Conservation (phyloP, 495 filamentous ascomycete species). For the Penicillium atrosanguineum region DNA sequence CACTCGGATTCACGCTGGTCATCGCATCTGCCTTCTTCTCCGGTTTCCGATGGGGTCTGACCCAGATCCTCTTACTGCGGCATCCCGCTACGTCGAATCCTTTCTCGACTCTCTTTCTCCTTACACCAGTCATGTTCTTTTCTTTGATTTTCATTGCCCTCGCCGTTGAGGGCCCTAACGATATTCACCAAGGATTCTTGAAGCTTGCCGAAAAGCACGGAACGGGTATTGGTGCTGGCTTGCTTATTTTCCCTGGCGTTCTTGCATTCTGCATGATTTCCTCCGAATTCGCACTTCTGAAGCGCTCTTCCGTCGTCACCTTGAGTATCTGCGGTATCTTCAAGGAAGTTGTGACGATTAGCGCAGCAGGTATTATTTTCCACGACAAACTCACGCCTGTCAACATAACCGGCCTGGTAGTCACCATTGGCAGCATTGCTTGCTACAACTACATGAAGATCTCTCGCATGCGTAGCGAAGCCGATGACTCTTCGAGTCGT, state of each 20-base stretch:
- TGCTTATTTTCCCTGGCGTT: conserved; percentile 84
- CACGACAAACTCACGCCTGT: conserved; percentile 84
- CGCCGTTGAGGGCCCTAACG: conserved; percentile 75
- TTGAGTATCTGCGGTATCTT: conserved; percentile 97
- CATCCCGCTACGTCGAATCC: conserved; percentile 96
- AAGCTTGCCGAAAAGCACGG: conserved; percentile 66
- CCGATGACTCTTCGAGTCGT: conserved; percentile 35
- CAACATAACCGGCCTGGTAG: conserved; percentile 82
- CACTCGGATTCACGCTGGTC: conserved; percentile 85
- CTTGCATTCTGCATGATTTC: conserved; percentile 97
- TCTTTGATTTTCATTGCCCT: conserved; percentile 77
- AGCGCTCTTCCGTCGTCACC: conserved; percentile 94
- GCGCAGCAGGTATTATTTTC: conserved; percentile 83
- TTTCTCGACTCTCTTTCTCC: conserved; percentile 94
- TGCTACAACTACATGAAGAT: conserved; percentile 97
- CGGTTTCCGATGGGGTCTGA: conserved; percentile 95
- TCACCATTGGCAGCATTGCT: conserved; percentile 83
- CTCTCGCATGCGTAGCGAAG: conserved; percentile 77
- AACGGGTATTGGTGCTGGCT: conserved; percentile 45
- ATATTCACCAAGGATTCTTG: conserved; percentile 60
- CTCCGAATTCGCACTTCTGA: conserved; percentile 90
- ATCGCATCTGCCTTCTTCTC: conserved; percentile 93
- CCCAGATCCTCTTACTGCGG: conserved; percentile 90
- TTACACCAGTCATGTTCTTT: conserved; percentile 94
- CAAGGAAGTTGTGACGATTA: conserved; percentile 97